A percentile compares a stretch with the other conserved stretches of the same genome.
Evolutionary conservation across 2,329 filamentous ascomycete species (phyloP).

Genomic region (Alternaria novae-zelandiae): DNA sequence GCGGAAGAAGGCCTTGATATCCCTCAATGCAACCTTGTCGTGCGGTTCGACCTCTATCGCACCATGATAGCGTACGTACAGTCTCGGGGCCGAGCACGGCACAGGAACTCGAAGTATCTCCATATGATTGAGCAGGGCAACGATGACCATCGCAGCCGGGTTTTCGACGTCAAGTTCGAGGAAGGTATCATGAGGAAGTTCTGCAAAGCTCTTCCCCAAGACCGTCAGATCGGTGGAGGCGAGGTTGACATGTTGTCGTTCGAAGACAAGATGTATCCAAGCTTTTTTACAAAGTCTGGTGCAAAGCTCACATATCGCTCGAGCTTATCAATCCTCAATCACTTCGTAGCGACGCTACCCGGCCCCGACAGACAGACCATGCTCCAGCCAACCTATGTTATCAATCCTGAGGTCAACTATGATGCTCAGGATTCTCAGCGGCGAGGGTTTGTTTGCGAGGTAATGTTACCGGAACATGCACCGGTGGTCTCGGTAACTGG

Average conservation of each 20-base stretch:
- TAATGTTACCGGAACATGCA: slow-evolving; percentile 76
- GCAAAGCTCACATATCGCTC: slow-evolving; percentile 81
- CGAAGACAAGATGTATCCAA: slow-evolving; percentile 56
- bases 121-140: slow-evolving; percentile 83
- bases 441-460: slow-evolving; percentile 66
- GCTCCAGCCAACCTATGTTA: slow-evolving; percentile 65
- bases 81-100: slow-evolving; percentile 84
- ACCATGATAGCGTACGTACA: slow-evolving; percentile 97
- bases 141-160: slow-evolving; percentile 60
- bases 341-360: slow-evolving; percentile 74
- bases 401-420: slow-evolving; percentile 43
- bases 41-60: slow-evolving; percentile 83
- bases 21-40: slow-evolving; percentile 69
- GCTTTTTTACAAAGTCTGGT: slow-evolving; percentile 69
- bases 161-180: slow-evolving; percentile 66
- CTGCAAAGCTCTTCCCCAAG: slow-evolving; percentile 74
- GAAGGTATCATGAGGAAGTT: slow-evolving; percentile 72
- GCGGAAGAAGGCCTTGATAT: slow-evolving; percentile 72
- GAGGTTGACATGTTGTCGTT: slow-evolving; percentile 63
- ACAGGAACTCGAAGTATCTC: slow-evolving; percentile 77
- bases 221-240: slow-evolving; percentile 71
- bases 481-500: slow-evolving; percentile 74
- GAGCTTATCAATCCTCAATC: slow-evolving; percentile 72
- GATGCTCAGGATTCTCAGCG: slow-evolving; percentile 12
- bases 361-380: slow-evolving; percentile 56